phyloP scores from a whole-genome alignment of 257 asterid genomes.

The Ophiorrhiza pumila region DNA sequence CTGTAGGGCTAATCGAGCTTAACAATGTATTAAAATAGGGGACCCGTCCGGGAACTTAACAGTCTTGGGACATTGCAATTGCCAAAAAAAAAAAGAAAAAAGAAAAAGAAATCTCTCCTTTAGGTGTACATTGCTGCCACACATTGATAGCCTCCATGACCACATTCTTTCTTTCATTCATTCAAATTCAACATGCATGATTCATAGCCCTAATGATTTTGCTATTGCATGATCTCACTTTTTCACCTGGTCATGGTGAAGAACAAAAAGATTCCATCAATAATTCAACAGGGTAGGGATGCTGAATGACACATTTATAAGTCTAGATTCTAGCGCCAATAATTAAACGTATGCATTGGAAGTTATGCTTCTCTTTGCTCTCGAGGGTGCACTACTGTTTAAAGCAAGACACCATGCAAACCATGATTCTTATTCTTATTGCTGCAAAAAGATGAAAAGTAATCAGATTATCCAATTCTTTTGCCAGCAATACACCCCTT shows the following conservation, averaged over 20 bases:
- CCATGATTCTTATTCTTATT: neutral
- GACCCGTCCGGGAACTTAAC: neutral
- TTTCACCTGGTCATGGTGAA: conserved; percentile 19
- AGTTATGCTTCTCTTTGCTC: neutral
- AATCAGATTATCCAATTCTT: neutral
- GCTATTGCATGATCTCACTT: conserved; percentile 7
- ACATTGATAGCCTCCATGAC: conserved; percentile 5
- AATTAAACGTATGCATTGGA: neutral
- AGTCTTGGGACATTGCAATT: conserved; percentile 1
- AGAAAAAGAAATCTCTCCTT: neutral
- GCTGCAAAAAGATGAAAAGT: conserved; percentile 5
- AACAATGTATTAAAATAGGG: neutral
- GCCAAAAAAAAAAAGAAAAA: too few species aligned
- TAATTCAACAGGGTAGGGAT: conserved; percentile 21
- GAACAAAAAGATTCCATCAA: conserved; percentile 25
- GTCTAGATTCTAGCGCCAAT: conserved; percentile 10
- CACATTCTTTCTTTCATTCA: neutral
- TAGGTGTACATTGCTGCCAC: conserved; percentile 7
- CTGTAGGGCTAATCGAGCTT: conserved; percentile 11
- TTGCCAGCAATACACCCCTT: neutral
- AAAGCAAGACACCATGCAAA: conserved; percentile 21
- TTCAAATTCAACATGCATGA: conserved; percentile 10
- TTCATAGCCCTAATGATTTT: conserved; percentile 20
- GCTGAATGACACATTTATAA: conserved; percentile 17
- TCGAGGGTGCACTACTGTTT: conserved; percentile 10